These are phyloP conservation scores for Sporothrix pseudoabietina DNA, from an alignment of 2,329 filamentous ascomycete genomes.

Conservation along the genomic window DNA sequence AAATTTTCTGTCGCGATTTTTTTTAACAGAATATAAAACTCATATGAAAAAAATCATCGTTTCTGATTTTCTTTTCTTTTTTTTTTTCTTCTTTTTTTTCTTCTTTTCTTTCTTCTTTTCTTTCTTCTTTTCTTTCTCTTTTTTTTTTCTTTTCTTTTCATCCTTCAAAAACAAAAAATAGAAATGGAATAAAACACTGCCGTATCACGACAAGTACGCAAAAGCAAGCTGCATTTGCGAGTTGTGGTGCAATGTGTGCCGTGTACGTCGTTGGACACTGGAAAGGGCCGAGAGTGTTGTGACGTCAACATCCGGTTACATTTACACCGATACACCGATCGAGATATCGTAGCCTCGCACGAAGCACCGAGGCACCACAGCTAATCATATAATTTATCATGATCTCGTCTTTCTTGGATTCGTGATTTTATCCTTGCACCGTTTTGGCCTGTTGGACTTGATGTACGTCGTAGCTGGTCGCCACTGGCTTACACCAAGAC, in stretches of 20 bases:
- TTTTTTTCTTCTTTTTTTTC: no score
- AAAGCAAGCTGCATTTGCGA: background rate
- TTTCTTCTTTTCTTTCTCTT: no score
- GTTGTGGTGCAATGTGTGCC: background rate
- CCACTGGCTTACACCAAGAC: background rate
- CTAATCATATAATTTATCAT: background rate
- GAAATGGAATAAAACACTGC: background rate
- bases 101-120: no score
- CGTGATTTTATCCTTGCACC: no score
- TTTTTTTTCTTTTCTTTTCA: no score
- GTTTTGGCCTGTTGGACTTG: background rate
- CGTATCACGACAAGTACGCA: background rate
- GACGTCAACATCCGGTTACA: conserved; percentile 10
- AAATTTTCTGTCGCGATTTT: no score
- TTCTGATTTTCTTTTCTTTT: no score
- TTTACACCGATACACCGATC: background rate
- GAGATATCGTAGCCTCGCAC: background rate
- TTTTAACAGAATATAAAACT: no score
- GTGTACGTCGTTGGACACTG: background rate
- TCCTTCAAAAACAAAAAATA: background rate
- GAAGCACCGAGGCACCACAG: no score
- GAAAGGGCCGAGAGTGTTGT: conserved; percentile 14
- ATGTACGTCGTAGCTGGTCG: background rate
- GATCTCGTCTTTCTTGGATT: background rate
- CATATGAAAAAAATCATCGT: no score